Base-by-base conservation (phyloP, 495 filamentous ascomycete species). In the Tuber magnatum region DNA sequence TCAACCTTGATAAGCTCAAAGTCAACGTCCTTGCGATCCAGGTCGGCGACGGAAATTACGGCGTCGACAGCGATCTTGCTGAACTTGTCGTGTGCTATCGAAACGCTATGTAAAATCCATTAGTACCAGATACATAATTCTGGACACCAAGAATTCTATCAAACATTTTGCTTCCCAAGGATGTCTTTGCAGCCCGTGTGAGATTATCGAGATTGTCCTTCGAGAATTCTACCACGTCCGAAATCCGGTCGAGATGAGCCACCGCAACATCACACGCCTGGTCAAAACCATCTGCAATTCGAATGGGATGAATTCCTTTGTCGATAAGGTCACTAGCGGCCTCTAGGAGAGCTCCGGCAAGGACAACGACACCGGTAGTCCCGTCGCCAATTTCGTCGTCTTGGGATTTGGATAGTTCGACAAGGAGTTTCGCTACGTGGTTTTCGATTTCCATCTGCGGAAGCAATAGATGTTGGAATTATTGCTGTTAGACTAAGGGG, bases 1-100 rank as follows among this genome's bases (percentile, higher is more conserved):
- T 99, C 95, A 68, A 99, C 94, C 87, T 99, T 99, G 86, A 99
- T 99, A 77, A 99, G 84, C 84, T 99, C 95, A 83, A 99, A 99
- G 81, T 98, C 94, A 76, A 99, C 96, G 84, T 99, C 95, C 85
- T 94, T 97, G 74, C 93, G 92, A 80, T 97, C 92, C 42, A 99
- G 87, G 82, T 99, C 95, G 61, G 95, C 95, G 75, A 99, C 95
- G 39, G 94, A 97, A 71, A 99, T 88, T 56, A 99, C 94, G 35
- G 95, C 95, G 82, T 99, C 95, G 20, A 98, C 92, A 44, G 95
- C 96, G 83, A 99, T 99, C 78, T 95, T 90, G 74, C 96, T 92
- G 81, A 99, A 99, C 83, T 97, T 94, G 83, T 97, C 93, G 85
- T 98, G 95, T 42, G 95, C 94, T 85, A 97, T 99, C 80, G 94